These are phyloP conservation scores for Daldinia eschscholtzii DNA, from an alignment of 2,329 filamentous ascomycete species.

Conservation along the genomic window DNA sequence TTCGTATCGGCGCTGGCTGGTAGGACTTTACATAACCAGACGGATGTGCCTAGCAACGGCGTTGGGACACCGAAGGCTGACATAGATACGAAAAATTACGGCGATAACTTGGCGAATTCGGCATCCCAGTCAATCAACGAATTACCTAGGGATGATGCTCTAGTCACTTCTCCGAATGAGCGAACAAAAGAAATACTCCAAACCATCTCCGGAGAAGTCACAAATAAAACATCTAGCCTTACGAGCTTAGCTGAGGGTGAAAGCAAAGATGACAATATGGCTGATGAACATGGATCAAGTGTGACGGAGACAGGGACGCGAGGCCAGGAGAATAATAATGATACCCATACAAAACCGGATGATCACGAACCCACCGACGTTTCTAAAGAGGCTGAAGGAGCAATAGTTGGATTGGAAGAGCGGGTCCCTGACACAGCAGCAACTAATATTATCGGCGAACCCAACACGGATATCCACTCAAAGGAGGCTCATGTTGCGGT, in stretches of 20 bases:
- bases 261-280: background rate
- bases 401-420: constrained; percentile 18
- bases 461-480: constrained; percentile 42
- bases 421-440: constrained; percentile 20
- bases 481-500: constrained; percentile 36
- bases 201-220: constrained; percentile 2
- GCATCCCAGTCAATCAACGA: constrained; percentile 27
- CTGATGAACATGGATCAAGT: background rate
- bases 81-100: background rate
- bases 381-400: constrained; percentile 44
- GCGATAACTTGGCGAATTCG: background rate
- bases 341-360: constrained; percentile 8
- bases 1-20: constrained; percentile 48
- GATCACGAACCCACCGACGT: constrained; percentile 33
- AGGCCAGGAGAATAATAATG: background rate
- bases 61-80: constrained; percentile 7
- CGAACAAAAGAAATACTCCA: constrained; percentile 31
- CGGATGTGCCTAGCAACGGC: constrained; percentile 19
- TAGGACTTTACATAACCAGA: constrained; percentile 23
- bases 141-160: constrained; percentile 42
- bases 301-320: background rate
- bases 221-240: constrained; percentile 1
- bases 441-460: constrained; percentile 40
- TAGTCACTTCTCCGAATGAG: constrained; percentile 36
- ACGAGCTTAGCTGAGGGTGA: background rate